A percentile compares a stretch with the other conserved stretches of the same genome.
Evolutionary conservation across 106 monocot genomes (phyloP).

Genomic region (Dioscorea zingiberensis): DNA sequence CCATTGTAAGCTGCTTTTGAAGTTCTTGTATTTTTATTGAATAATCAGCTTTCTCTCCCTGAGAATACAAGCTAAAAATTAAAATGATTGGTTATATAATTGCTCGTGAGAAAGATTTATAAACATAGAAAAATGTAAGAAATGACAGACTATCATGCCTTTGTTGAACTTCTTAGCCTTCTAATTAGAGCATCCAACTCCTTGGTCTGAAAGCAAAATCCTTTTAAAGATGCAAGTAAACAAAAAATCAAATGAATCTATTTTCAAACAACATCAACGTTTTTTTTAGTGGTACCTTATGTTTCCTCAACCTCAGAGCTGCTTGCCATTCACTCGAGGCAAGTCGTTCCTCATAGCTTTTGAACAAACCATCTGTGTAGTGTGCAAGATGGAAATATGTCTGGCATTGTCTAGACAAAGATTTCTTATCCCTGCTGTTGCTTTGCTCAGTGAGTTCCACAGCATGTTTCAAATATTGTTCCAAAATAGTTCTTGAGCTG

Average conservation of each 20-base stretch:
- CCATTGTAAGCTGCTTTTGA: conserved; percentile 95
- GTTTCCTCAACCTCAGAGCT: conserved; percentile 82
- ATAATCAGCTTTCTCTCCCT: conserved; percentile 91
- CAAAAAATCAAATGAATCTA: too few relatives aligned
- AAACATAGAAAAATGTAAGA: too few relatives aligned
- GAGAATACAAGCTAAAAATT: background rate
- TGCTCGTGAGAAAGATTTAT: too few relatives aligned
- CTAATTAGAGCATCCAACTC: conserved; percentile 88
- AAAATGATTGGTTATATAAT: too few relatives aligned
- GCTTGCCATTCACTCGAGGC: conserved; percentile 96
- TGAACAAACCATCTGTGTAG: conserved; percentile 85
- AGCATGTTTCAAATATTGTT: conserved; percentile 75
- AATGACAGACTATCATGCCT: conserved; percentile 35
- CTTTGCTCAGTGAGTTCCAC: conserved; percentile 60
- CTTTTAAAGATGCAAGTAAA: background rate
- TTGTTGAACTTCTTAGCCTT: conserved; percentile 78
- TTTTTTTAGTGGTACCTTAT: conserved; percentile 50
- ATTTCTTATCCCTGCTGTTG: conserved; percentile 27
- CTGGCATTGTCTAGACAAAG: conserved; percentile 58
- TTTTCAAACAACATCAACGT: background rate
- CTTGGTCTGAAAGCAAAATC: conserved; percentile 49
- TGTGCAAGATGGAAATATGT: conserved; percentile 85
- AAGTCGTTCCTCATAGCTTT: conserved; percentile 91
- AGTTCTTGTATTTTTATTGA: conserved; percentile 93
- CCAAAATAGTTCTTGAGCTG: conserved; percentile 90